Evolutionary conservation across 805 yeast genomes (phyloP).

Genomic region (Millerago galiae): DNA sequence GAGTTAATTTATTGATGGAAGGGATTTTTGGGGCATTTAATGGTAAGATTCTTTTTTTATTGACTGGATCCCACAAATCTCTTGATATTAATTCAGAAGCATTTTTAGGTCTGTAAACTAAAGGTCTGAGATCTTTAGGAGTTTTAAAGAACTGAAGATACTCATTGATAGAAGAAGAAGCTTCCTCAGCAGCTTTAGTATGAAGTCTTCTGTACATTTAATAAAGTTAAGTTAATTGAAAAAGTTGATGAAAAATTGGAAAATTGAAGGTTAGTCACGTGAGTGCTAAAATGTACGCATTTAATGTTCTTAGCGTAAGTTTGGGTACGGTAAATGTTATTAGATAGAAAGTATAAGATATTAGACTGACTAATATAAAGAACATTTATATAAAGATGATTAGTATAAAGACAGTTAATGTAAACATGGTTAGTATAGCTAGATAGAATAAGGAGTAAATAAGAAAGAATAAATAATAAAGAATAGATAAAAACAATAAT

Average conservation of each 20-base stretch:
- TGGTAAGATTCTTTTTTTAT: conserved; percentile 28
- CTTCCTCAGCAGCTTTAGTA: not conserved
- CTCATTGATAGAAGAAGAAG: conserved; percentile 24
- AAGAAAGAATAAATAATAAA: too few relatives aligned
- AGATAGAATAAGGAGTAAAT: too few relatives aligned
- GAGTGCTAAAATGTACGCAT: not conserved
- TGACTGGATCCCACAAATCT: conserved; percentile 33
- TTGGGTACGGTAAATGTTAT: not conserved
- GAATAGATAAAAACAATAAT: too few relatives aligned
- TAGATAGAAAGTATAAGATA: too few relatives aligned
- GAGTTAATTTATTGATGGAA: conserved; percentile 20
- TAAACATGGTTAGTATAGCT: too few relatives aligned
- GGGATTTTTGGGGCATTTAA: conserved; percentile 26
- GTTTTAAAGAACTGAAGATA: conserved; percentile 30
- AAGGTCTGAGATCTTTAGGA: conserved; percentile 27
- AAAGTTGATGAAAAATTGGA: not conserved
- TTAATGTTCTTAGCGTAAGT: not conserved
- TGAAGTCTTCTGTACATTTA: too few relatives aligned
- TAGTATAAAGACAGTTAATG: too few relatives aligned
- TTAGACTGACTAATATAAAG: too few relatives aligned
- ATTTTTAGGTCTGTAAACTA: conserved; percentile 35
- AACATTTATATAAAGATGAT: too few relatives aligned
- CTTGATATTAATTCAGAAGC: conserved; percentile 31
- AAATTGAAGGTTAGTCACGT: not conserved
- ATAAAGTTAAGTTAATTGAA: too few relatives aligned